These are phyloP conservation scores for Ophiostoma quercus DNA, from an alignment of 2,329 filamentous ascomycete species.

Conservation along the genomic window DNA sequence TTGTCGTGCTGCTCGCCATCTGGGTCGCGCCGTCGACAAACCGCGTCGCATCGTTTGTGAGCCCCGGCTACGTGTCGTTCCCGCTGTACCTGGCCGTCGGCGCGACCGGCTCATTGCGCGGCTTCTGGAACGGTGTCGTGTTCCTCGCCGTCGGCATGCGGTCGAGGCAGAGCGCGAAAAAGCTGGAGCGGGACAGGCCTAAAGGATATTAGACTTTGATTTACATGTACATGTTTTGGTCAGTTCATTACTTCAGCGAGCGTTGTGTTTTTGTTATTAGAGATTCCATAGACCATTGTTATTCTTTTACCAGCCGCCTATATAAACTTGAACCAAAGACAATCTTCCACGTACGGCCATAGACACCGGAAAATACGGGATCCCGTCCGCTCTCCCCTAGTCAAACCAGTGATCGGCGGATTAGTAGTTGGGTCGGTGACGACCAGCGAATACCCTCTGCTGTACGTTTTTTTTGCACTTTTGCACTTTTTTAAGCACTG, in stretches of 20 bases:
- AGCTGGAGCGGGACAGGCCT: neutral
- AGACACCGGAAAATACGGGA: neutral
- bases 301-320: no score
- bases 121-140: constrained; percentile 38
- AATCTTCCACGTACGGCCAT: neutral
- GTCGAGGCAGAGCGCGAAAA: constrained; percentile 22
- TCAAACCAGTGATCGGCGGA: neutral
- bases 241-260: no score
- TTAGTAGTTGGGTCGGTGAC: constrained; percentile 1
- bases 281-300: no score
- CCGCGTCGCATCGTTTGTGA: constrained; percentile 34
- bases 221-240: no score
- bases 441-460: constrained; percentile 1
- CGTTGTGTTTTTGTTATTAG: no score
- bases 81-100: constrained; percentile 34
- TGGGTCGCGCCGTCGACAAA: constrained; percentile 38
- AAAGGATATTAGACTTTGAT: neutral
- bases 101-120: constrained; percentile 35
- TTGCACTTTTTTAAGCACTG: neutral
- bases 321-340: no score
- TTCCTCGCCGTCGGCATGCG: constrained; percentile 38
- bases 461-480: neutral
- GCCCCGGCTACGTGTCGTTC: constrained; percentile 31
- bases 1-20: constrained; percentile 34
- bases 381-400: neutral